Evolutionary conservation across 495 filamentous ascomycete species (phyloP).

Genomic region (Trichocladium uniseriatum): DNA sequence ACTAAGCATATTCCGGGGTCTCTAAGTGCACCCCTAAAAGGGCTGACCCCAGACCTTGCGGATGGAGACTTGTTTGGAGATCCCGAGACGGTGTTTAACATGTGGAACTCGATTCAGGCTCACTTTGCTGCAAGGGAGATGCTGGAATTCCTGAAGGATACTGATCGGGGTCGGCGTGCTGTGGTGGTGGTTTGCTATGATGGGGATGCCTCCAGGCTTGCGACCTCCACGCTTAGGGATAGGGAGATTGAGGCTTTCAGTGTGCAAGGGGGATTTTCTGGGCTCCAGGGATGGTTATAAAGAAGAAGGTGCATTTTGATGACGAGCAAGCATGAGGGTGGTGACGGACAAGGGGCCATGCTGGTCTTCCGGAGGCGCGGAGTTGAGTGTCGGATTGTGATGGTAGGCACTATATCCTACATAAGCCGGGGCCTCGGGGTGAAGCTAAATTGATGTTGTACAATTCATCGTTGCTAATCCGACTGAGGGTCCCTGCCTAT

Average conservation of each 20-base stretch:
- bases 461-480: no score
- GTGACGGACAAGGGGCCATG: no score
- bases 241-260: slow-evolving; percentile 43
- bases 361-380: no score
- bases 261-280: slow-evolving; percentile 33
- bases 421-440: no score
- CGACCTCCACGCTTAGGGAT: slow-evolving; percentile 44
- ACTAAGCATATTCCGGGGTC: background rate
- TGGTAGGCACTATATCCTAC: no score
- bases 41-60: background rate
- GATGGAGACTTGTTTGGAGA: slow-evolving; percentile 15
- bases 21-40: background rate
- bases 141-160: slow-evolving; percentile 11
- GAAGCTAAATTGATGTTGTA: no score
- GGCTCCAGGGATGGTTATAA: background rate
- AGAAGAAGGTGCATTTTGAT: no score
- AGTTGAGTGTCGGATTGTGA: no score
- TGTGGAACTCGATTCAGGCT: slow-evolving; percentile 35
- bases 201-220: slow-evolving; percentile 45
- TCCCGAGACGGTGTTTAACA: slow-evolving; percentile 38
- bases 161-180: slow-evolving; percentile 16
- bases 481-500: no score
- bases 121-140: slow-evolving; percentile 17
- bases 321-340: no score
- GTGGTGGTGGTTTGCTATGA: slow-evolving; percentile 45